A percentile compares a stretch with the other conserved stretches of the same genome.
These are phyloP conservation scores for Lasiodiplodia sp. DNA, from an alignment of 2,329 filamentous ascomycete species.

Conservation along the genomic window DNA sequence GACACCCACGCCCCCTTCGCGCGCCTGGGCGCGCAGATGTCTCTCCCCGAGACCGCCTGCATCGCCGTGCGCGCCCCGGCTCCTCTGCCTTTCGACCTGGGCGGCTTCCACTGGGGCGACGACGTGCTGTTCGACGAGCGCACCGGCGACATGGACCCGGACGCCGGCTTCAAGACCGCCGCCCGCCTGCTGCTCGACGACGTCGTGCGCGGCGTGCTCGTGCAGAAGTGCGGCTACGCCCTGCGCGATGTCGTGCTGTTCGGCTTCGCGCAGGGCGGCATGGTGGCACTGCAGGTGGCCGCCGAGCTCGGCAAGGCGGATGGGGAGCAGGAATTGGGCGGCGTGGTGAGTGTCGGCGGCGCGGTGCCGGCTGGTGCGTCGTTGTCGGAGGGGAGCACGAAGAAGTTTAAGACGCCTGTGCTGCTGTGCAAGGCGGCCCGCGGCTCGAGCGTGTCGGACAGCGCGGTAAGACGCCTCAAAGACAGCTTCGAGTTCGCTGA, in stretches of 20 bases:
- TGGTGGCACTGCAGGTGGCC: constrained; percentile 58
- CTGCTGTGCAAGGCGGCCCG: constrained; percentile 65
- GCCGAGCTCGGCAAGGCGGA: constrained; percentile 38
- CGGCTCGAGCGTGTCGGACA: constrained; percentile 64
- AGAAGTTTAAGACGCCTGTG: constrained; percentile 69
- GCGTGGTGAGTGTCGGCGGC: constrained; percentile 70
- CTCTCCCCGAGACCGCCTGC: constrained; percentile 78
- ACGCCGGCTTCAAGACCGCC: constrained; percentile 59
- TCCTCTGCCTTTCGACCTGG: constrained; percentile 72
- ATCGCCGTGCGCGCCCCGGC: constrained; percentile 76
- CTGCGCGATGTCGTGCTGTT: constrained; percentile 60
- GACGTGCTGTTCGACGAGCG: constrained; percentile 63
- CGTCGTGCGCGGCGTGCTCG: constrained; percentile 54
- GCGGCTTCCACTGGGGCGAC: constrained; percentile 70
- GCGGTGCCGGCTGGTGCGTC: constrained; percentile 55
- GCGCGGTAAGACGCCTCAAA: constrained; percentile 69
- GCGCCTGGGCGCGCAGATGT: constrained; percentile 70
- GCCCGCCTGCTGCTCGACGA: constrained; percentile 50
- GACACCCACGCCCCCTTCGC: constrained; percentile 75
- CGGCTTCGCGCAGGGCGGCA: constrained; percentile 65
- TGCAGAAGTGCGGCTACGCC: constrained; percentile 57
- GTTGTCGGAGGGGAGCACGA: constrained; percentile 37
- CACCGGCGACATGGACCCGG: constrained; percentile 60
- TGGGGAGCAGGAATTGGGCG: constrained; percentile 54
- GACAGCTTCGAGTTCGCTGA: constrained; percentile 64